Percentiles rank a stretch among this genome's conserved stretches.
phyloP scores from a whole-genome alignment of 2,329 filamentous ascomycete genomes.

The Epichloe sp. region DNA sequence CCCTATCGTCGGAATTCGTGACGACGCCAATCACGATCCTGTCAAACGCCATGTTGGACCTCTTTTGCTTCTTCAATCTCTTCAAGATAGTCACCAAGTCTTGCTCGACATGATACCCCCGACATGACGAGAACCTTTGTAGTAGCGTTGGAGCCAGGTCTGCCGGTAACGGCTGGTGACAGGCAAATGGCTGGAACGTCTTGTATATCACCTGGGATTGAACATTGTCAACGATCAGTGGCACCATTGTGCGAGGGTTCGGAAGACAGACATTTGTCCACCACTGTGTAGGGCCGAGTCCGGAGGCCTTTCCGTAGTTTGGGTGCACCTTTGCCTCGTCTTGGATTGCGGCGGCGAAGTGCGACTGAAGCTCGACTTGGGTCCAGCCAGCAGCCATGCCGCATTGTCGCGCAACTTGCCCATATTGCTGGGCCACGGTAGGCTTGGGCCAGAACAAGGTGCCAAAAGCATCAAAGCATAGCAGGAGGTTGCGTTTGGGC shows the following conservation, averaged over 20 bases:
- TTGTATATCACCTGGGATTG: conserved; percentile 35
- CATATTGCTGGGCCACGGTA: conserved; percentile 41
- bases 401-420: conserved; percentile 33
- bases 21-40: conserved; percentile 40
- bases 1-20: conserved; percentile 51
- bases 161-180: conserved; percentile 24
- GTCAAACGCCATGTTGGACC: conserved; percentile 14
- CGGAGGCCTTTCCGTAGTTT: conserved; percentile 43
- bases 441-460: conserved; percentile 43
- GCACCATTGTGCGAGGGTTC: background rate
- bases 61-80: conserved; percentile 21
- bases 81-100: conserved; percentile 32
- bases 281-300: conserved; percentile 40
- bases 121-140: conserved; percentile 36
- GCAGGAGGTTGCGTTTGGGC: conserved; percentile 31
- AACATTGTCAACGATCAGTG: background rate
- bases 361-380: conserved; percentile 24
- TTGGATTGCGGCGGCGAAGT: conserved; percentile 31
- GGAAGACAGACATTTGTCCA: conserved; percentile 39
- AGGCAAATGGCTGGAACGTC: conserved; percentile 34
- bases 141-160: conserved; percentile 35
- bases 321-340: conserved; percentile 32
- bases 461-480: conserved; percentile 54
- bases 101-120: conserved; percentile 37
- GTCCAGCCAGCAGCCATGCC: conserved; percentile 30